Base-by-base conservation (phyloP, 2,329 filamentous ascomycete genomes). In the Alternaria tenuissima region DNA sequence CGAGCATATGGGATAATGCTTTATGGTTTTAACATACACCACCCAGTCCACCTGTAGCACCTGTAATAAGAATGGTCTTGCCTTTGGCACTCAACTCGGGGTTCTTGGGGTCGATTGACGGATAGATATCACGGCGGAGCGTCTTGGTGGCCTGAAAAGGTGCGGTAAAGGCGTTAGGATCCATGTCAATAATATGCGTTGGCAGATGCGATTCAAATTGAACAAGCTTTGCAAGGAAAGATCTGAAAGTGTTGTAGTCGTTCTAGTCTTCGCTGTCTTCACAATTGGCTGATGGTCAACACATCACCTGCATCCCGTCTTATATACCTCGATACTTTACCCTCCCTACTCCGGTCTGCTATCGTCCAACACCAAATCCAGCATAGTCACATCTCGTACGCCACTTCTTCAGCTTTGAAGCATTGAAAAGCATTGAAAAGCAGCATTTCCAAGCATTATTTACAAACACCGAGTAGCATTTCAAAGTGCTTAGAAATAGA, bases 41-140 rank as follows among this genome's bases (percentile, higher is more conserved):
- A n/a, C 67, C 67, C 20, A 69, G 59, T 8, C 67, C 61, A 28
- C 67, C 67, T 24, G 65, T 59, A 41, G 60, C 69, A 43, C 69
- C 64, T 4, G 69, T 71, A 34, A 70, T 62, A 22, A 71, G 51
- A 12, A 71, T 54, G 3, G 63, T 68, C 26, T 70, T 71, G 20
- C 65, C 64, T n/a, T 51, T 44, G 28, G 65, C 65, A 8, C 43
- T 65, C 7, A 68, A 62, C 2, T 59, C 52, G 12, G 59, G 52
- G 3, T 65, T 56, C 3, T 34, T 65, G 8, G 67, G 66, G 8
- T 69, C 62, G 24, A 71, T 57, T 1, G 59, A 39, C 14, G 65
- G 62, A 49, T 71, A 70, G 5, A 69, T 47, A 47, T 66, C 66
- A 24, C 64, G 64, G 48, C 48, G 66, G 22, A 67, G 36, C 41